Evolutionary conservation across 2,329 filamentous ascomycete species (phyloP), one percentile per base, ranked within the genome.

Genomic region (Venturia effusa): DNA sequence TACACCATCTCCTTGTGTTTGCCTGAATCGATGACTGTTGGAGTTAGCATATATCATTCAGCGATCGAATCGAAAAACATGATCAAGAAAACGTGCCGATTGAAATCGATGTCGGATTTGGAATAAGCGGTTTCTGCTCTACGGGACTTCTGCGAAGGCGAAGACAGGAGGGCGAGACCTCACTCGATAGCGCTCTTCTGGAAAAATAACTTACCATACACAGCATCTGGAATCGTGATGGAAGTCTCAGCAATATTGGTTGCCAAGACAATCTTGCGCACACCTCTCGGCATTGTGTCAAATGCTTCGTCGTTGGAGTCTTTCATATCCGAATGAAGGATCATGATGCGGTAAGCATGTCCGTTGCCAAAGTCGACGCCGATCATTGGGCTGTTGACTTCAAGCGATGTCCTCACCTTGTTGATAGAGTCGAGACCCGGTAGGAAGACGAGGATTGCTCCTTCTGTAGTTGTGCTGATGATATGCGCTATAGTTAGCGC

Each of bases 241-340:
- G 77, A 80, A 0, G 79, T 80, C 67, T 82, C 80, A 6, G 79
- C 79, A 64, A 82, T 79, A 63, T 81, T 80, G 0, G 80, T 82
- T 1, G 79, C 74, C 11, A 83, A 70, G 41, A 83, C 78, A 37
- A 83, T 75, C 66, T 80, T 79, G 55, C 81, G 75, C 59, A 74
- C 75, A n/a, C 76, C 78, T 27, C 66, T 61, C 3, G 76, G 74
- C 3, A 77, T 67, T 1, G 71, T 68, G 3, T 75, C 68, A 64
- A 81, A 78, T 17, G 81, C 73, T 2, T 76, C 73, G 3, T 68
- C 69, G 64, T 81, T 79, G 40, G 76, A 74, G 13, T 76, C 74
- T 15, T 75, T 73, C 6, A 81, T 70, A 4, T 71, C 73, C 1
- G 80, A 80, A 69, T 83, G 81, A 15, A 83, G 73, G 41, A 76